Evolutionary conservation across 306 rosid genomes (phyloP), one percentile per base, ranked within the genome.

Genomic region (Purshia tridentata): DNA sequence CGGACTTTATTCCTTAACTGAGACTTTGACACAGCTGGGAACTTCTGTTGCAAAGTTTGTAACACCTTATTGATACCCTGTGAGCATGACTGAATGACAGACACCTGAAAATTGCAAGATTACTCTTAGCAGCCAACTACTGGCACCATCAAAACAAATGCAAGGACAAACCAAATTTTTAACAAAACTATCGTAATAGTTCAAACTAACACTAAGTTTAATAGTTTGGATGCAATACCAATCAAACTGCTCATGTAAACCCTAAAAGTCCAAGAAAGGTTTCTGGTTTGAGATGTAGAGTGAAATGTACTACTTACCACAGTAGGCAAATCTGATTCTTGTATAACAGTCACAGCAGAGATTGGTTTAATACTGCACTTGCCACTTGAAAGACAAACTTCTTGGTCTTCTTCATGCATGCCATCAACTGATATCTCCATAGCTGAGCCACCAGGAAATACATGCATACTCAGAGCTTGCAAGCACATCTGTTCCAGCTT

Each of bases 401-500:
- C 84, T 63, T 46, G 81, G 72, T 81, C 85, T 66, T 81, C 86
- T 13, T 81, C 87, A 72, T 76, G 89, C 76, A 40, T 72, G 63
- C 70, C 74, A 77, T 86, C 89, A 19, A 80, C 54, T 52, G 84
- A 83, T 56, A 89, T 77, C 83, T 87, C 93, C 55, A 88, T 56
- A 47, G 48, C 49, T 20, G 90, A 77, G 63, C 80, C 49, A 54
- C 92, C 89, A 73, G 89, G 95, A 66, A 89, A 81, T 71, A 63
- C 8, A 37, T 84, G 78, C 84, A 94, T 87, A 68, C 90, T 81
- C 75, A 94, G 85, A 76, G 93, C 94, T 80, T 85, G 95, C 90
- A 94, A 83, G 85, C 93, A 91, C 77, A 67, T 87, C 73, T 85
- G 90, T 84, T 91, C 99, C 61, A 83, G 72, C 85, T 87, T 94